Conservation (phyloP, 1,284 basidiomycete genomes). For the Taiwanofungus camphoratus region DNA sequence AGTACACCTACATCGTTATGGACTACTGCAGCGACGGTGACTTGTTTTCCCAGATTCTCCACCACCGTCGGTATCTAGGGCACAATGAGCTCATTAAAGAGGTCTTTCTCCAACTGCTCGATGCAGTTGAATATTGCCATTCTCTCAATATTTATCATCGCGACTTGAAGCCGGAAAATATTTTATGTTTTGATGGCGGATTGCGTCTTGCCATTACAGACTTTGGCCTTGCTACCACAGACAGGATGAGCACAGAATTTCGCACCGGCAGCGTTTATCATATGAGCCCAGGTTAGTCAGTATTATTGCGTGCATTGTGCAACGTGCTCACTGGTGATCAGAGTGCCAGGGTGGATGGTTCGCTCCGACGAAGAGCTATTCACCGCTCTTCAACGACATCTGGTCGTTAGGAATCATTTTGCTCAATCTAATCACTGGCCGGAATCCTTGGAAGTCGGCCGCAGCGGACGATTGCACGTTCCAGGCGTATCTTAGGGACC, state of each 20-base stretch:
- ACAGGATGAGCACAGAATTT: constrained; percentile 85
- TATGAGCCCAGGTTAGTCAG: constrained; percentile 82
- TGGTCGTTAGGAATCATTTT: constrained; percentile 98
- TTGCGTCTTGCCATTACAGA: constrained; percentile 87
- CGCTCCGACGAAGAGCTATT: constrained; percentile 68
- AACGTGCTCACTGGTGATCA: constrained; percentile 26
- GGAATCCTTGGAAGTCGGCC: constrained; percentile 99
- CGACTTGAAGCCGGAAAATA: constrained; percentile 97
- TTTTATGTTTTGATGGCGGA: constrained; percentile 83
- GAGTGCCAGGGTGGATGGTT: constrained; percentile 91
- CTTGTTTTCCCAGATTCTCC: constrained; percentile 83
- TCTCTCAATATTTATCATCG: constrained; percentile 91
- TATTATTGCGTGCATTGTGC: constrained; percentile 1
- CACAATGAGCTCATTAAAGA: constrained; percentile 79
- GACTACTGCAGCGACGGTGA: constrained; percentile 80
- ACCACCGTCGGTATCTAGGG: constrained; percentile 69
- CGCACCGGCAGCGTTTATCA: constrained; percentile 95
- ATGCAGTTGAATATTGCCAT: constrained; percentile 89
- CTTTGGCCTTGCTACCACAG: constrained; percentile 94
- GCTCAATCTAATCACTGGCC: constrained; percentile 91
- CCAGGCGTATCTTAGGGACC: constrained; percentile 66
- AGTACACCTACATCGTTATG: constrained; percentile 69
- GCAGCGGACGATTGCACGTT: constrained; percentile 72
- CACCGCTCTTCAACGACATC: constrained; percentile 87
- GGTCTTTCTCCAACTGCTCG: constrained; percentile 89